phyloP scores from a whole-genome alignment of 768 basidiomycete species.

The Royoungia palumana region DNA sequence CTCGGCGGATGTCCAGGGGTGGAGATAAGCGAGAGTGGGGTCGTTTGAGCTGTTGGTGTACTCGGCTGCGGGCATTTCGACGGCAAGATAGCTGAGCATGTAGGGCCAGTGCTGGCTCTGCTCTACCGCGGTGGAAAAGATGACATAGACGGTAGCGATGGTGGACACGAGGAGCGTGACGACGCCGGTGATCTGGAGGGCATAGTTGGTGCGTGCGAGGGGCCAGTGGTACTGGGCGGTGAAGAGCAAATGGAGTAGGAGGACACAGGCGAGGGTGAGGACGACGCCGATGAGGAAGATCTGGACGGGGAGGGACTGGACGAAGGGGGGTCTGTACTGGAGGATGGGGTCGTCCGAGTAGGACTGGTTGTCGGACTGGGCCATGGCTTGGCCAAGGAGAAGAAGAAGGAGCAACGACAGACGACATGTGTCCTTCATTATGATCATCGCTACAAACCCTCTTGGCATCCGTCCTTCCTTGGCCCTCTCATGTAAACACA shows the following conservation, averaged over 20 bases:
- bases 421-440: not conserved
- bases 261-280: constrained; percentile 77
- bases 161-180: constrained; percentile 74
- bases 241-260: constrained; percentile 90
- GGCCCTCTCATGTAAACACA: not conserved
- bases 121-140: constrained; percentile 54
- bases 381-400: constrained; percentile 21
- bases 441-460: not conserved
- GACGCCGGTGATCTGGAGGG: constrained; percentile 84
- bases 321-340: constrained; percentile 72
- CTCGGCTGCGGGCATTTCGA: constrained; percentile 49
- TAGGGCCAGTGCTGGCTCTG: constrained; percentile 87
- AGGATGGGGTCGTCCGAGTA: constrained; percentile 68
- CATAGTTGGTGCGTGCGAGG: constrained; percentile 88
- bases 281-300: constrained; percentile 83
- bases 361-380: not conserved
- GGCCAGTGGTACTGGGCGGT: constrained; percentile 97
- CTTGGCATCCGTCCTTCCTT: constrained; percentile 7
- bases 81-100: constrained; percentile 89
- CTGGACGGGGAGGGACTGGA: constrained; percentile 87
- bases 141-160: constrained; percentile 72
- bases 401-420: constrained; percentile 6
- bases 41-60: constrained; percentile 15
- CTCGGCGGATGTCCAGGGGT: constrained; percentile 59
- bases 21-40: constrained; percentile 24